Evolutionary conservation across 129 eudicot genomes (phyloP).

Genomic region (Pittosporum tobira): DNA sequence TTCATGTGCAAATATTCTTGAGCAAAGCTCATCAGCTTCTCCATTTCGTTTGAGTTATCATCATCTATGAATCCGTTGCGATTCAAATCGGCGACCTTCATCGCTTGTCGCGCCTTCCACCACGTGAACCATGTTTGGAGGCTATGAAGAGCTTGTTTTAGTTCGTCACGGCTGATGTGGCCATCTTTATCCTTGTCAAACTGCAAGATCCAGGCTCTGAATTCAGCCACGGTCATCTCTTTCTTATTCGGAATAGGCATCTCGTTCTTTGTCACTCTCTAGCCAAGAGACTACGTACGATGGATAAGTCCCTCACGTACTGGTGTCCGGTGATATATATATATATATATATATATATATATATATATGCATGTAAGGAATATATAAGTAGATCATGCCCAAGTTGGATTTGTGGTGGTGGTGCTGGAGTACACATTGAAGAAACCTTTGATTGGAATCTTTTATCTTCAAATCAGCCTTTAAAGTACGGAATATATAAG

Average conservation of each 20-base stretch:
- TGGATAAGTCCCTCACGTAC: too few species aligned
- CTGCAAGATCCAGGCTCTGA: slow-evolving; percentile 45
- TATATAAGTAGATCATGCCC: not conserved
- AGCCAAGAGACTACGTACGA: not conserved
- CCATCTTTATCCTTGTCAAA: slow-evolving; percentile 56
- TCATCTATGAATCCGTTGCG: slow-evolving; percentile 35
- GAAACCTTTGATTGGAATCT: slow-evolving; percentile 5
- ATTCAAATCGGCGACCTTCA: slow-evolving; percentile 36
- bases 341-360: too few species aligned
- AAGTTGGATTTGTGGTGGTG: not conserved
- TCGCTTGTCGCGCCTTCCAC: slow-evolving; percentile 48
- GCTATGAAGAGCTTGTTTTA: slow-evolving; percentile 43
- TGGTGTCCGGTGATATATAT: too few species aligned
- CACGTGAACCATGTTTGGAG: slow-evolving; percentile 42
- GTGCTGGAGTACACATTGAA: not conserved
- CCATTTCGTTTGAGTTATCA: slow-evolving; percentile 31
- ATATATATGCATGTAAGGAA: not conserved
- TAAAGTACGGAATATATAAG: too few species aligned
- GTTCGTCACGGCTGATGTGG: slow-evolving; percentile 43
- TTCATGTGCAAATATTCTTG: slow-evolving; percentile 43
- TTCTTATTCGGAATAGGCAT: slow-evolving; percentile 28
- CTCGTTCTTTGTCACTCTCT: not conserved
- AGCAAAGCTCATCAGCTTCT: slow-evolving; percentile 38
- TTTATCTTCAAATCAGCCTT: too few species aligned
- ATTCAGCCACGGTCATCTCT: slow-evolving; percentile 47